A percentile compares a stretch with the other conserved stretches of the same genome.
Conservation (phyloP, 306 rosid genomes). For the Dalbergia cultrata region DNA sequence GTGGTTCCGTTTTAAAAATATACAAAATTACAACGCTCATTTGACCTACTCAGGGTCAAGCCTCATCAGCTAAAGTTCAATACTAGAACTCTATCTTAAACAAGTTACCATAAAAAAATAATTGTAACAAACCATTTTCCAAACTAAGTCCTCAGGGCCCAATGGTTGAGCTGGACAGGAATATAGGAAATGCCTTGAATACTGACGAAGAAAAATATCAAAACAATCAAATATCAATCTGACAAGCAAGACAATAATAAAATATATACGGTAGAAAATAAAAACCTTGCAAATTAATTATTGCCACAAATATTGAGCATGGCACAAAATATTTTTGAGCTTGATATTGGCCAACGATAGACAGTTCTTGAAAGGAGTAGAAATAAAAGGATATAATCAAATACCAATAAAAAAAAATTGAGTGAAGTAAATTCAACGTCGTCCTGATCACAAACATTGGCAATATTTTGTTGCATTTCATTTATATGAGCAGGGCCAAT, state of each 20-base stretch:
- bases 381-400: slow-evolving; percentile 21
- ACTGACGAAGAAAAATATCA: slow-evolving; percentile 55
- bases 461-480: slow-evolving; percentile 77
- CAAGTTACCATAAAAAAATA: neutral
- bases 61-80: neutral
- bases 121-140: slow-evolving; percentile 92
- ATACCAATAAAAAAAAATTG: neutral
- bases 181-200: slow-evolving; percentile 84
- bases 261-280: slow-evolving; percentile 8
- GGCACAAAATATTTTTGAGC: neutral
- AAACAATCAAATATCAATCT: slow-evolving; percentile 9
- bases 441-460: slow-evolving; percentile 67
- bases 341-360: neutral
- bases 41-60: no score
- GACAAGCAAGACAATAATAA: slow-evolving; percentile 24
- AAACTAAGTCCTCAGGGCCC: slow-evolving; percentile 98
- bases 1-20: no score
- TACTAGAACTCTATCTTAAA: slow-evolving; percentile 10
- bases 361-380: slow-evolving; percentile 11
- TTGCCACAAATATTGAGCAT: neutral
- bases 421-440: slow-evolving; percentile 16
- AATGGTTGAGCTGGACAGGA: slow-evolving; percentile 91
- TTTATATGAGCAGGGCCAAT: slow-evolving; percentile 60
- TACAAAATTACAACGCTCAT: no score
- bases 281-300: slow-evolving; percentile 13